Base-by-base conservation (phyloP, 2,329 filamentous ascomycete genomes). In the Monascus ruber region DNA sequence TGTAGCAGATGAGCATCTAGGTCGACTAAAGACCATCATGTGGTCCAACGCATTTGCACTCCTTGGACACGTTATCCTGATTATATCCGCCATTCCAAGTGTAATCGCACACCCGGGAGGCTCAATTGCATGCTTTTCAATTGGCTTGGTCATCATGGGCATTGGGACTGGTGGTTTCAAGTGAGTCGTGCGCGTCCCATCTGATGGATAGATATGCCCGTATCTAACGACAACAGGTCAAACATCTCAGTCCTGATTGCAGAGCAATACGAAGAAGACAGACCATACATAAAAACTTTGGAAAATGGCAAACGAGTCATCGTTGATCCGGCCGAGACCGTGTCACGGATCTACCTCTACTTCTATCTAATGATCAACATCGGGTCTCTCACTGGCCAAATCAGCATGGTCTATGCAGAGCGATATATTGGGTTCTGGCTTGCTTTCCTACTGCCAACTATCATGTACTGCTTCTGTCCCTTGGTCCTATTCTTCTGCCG, bases 291-390 rank as follows among this genome's bases (percentile, higher is more conserved):
- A 11, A 66, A 63, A 45, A 59, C 59, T 1, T 56, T 72, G 5
- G 57, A 63, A 39, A 60, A 55, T 7, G 68, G 68, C 1, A 67
- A 70, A 44, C 60, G 59, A 40, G 65, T 69, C 26, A 62, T 72
- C 26, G 63, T 71, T 10, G 68, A 71, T 37, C 68, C 68, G 0
- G 66, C 69, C 44, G 54, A 58, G 2, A 71, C 68, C 0, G 54
- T 66, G 2, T 60, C 56, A 25, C 51, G 60, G 4, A 53, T 56
- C 6, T 55, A 58, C 53, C 45, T 64, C 0, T 46, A 58, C 11
- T 65, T 64, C 42, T 65, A 64, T 33, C 47, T 49, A 0, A 48
- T 56, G 9, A 43, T 56, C 10, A 57, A 57, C 17, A 41, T 62
- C 1, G 60, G 60, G 25, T 58, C 56, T 8, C 57, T 63, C 41